Conservation (phyloP, 371 early-diverging fungal species). For the Mucor piriformis region DNA sequence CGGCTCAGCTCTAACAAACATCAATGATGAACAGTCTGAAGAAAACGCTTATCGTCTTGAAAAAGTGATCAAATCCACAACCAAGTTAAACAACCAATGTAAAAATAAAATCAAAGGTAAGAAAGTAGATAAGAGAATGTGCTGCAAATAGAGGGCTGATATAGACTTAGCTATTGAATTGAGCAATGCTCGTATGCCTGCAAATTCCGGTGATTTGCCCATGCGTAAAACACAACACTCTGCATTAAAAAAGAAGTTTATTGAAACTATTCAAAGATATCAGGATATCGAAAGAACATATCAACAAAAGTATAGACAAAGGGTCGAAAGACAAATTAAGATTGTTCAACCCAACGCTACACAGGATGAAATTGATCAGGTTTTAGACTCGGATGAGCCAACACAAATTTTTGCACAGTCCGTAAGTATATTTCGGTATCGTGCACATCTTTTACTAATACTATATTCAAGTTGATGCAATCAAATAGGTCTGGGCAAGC, state of each 20-base stretch:
- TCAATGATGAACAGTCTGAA: constrained; percentile 69
- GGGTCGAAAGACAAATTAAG: constrained; percentile 79
- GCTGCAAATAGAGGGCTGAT: too few relatives aligned
- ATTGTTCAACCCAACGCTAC: constrained; percentile 85
- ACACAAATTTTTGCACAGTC: constrained; percentile 80
- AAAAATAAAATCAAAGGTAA: constrained; percentile 65
- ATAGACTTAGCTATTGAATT: constrained; percentile 48
- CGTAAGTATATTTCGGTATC: constrained; percentile 34
- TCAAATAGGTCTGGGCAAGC: constrained; percentile 78
- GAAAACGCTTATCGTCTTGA: constrained; percentile 71
- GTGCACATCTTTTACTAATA: neutral
- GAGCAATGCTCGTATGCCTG: constrained; percentile 51
- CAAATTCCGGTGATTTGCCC: constrained; percentile 59
- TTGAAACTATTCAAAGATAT: constrained; percentile 80
- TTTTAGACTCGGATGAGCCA: constrained; percentile 70
- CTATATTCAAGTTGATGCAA: neutral
- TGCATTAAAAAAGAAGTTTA: constrained; percentile 73
- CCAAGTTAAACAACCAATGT: constrained; percentile 60
- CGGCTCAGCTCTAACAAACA: constrained; percentile 67
- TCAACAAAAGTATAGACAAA: constrained; percentile 77
- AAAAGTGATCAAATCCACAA: constrained; percentile 63
- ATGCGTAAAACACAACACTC: constrained; percentile 67
- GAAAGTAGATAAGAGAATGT: neutral
- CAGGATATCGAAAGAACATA: constrained; percentile 78
- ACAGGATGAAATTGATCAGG: constrained; percentile 72